Conservation (phyloP, 352 stramenopile species). For the Phytophthora nicotianae region DNA sequence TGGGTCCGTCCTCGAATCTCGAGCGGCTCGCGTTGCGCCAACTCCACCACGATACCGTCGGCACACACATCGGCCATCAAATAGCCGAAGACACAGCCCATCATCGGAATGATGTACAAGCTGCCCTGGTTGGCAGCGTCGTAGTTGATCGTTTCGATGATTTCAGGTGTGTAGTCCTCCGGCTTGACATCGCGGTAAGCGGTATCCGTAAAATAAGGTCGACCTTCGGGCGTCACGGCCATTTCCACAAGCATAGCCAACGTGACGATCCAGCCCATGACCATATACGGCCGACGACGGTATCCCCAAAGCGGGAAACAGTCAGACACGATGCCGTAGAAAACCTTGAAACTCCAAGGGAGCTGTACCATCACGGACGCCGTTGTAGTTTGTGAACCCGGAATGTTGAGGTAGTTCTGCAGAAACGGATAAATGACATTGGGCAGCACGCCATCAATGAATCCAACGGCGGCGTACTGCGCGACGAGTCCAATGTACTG, state of each 20-base stretch:
- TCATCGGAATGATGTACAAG: conserved; percentile 53
- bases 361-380: conserved; percentile 50
- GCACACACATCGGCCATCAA: conserved; percentile 53
- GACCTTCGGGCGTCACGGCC: conserved; percentile 34
- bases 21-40: conserved; percentile 52
- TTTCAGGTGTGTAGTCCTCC: conserved; percentile 47
- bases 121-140: conserved; percentile 36
- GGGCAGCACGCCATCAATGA: conserved; percentile 55
- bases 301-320: conserved; percentile 63
- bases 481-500: conserved; percentile 59
- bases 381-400: conserved; percentile 47
- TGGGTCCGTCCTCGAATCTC: conserved; percentile 52
- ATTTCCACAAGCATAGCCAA: conserved; percentile 50
- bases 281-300: conserved; percentile 58
- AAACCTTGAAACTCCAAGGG: conserved; percentile 70
- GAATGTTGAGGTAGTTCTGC: conserved; percentile 63
- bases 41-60: conserved; percentile 55
- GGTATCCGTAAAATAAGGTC: conserved; percentile 49
- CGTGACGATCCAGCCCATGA: conserved; percentile 52
- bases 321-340: conserved; percentile 67
- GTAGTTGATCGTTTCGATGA: conserved; percentile 46
- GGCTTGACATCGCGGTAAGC: conserved; percentile 43
- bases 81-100: conserved; percentile 51
- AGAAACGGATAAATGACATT: conserved; percentile 62
- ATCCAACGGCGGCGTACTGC: conserved; percentile 59